Percentiles rank a stretch among this genome's conserved stretches.
phyloP scores from a whole-genome alignment of 495 filamentous ascomycete genomes.

The Hypoxylon subgilvum region DNA sequence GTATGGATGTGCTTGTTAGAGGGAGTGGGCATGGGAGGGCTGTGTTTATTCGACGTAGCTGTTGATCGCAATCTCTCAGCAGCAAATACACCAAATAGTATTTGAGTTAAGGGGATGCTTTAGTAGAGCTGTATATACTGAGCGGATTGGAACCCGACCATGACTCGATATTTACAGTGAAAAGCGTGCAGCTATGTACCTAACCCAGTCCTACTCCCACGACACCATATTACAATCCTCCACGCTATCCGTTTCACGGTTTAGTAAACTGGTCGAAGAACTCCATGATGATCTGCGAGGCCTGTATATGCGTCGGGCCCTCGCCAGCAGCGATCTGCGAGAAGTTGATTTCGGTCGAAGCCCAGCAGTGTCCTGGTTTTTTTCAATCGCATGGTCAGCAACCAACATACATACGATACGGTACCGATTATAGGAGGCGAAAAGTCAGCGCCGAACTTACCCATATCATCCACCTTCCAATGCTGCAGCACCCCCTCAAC shows the following conservation, averaged over 20 bases:
- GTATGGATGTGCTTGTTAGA: slow-evolving; percentile 32
- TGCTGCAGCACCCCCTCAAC: slow-evolving; percentile 51
- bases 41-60: slow-evolving; percentile 36
- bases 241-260: slow-evolving; percentile 18
- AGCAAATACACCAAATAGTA: too few species aligned
- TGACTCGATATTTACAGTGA: slow-evolving; percentile 8
- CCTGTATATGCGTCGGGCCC: slow-evolving; percentile 41
- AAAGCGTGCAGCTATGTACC: slow-evolving; percentile 9
- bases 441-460: slow-evolving; percentile 31
- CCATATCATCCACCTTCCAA: slow-evolving; percentile 53
- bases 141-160: too few species aligned
- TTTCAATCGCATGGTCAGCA: too few species aligned
- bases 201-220: neutral
- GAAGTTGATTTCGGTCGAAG: slow-evolving; percentile 46
- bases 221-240: neutral
- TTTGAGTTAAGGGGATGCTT: too few species aligned
- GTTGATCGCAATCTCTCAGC: too few species aligned
- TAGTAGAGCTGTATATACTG: too few species aligned
- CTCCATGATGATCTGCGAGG: slow-evolving; percentile 41
- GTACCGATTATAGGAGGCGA: too few species aligned
- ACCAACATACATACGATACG: too few species aligned
- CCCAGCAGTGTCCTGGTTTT: slow-evolving; percentile 46
- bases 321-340: slow-evolving; percentile 40
- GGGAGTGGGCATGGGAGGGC: slow-evolving; percentile 46
- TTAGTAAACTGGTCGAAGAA: slow-evolving; percentile 43